Evolutionary conservation across 768 basidiomycete genomes (phyloP).

Genomic region (Boletus coccyginus): DNA sequence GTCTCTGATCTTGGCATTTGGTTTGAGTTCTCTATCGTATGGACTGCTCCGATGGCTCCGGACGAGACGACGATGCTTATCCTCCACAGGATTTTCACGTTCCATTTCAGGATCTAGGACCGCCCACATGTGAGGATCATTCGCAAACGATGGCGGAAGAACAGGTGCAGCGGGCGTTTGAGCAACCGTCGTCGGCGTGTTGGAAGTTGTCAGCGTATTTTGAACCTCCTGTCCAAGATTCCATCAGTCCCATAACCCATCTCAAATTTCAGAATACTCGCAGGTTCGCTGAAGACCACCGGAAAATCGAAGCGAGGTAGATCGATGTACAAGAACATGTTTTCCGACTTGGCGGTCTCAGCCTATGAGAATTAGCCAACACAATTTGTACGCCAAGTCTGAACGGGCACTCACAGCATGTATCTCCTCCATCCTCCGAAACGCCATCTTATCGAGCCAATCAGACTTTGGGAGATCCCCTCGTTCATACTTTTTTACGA

Average conservation of each 20-base stretch:
- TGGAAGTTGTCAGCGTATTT: conserved; percentile 39
- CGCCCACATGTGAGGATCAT: conserved; percentile 79
- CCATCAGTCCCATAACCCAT: neutral
- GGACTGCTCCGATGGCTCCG: conserved; percentile 95
- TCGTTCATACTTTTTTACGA: conserved; percentile 94
- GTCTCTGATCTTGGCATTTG: conserved; percentile 93
- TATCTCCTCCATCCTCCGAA: conserved; percentile 92
- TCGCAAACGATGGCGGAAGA: conserved; percentile 48
- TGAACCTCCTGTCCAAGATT: conserved; percentile 37
- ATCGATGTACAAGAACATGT: conserved; percentile 95
- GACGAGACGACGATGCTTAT: conserved; percentile 91
- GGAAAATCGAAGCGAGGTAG: conserved; percentile 97
- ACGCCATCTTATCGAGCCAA: conserved; percentile 92
- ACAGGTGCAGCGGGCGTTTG: conserved; percentile 41
- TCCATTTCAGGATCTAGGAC: conserved; percentile 88
- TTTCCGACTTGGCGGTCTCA: conserved; percentile 88
- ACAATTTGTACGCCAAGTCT: neutral
- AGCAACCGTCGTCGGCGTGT: conserved; percentile 38
- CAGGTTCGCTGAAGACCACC: conserved; percentile 90
- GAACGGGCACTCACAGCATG: conserved; percentile 63
- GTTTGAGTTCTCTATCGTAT: conserved; percentile 93
- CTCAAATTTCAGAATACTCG: conserved; percentile 32
- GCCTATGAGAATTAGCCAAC: conserved; percentile 46
- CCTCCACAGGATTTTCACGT: conserved; percentile 95
- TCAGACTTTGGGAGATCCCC: conserved; percentile 93